Base-by-base conservation (phyloP, 108 stramenopile species). In the Cyclotella cryptica region DNA sequence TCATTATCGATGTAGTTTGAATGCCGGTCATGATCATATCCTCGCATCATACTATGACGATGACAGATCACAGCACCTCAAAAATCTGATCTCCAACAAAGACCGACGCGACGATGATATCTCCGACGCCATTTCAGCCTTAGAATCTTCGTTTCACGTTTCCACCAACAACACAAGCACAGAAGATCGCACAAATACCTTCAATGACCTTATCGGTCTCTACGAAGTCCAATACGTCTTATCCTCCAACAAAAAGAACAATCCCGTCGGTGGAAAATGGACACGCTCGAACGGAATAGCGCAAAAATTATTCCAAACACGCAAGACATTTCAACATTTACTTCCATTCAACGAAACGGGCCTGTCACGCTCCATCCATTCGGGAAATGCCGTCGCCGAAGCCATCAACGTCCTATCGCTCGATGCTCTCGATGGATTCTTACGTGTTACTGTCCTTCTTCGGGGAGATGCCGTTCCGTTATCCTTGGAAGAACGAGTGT, bases 231-330 rank as follows among this genome's bases (percentile, higher is more conserved):
- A 84, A 30, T 75, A 63, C 44, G 87, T 87, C 14, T 22, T 85
- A 22, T 71, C 89, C 11, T 30, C 44, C n/a, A 84, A 67, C 27
- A 69, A 75, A 17, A 79, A 81, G 19, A 87, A 92, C 2, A 90
- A 90, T 75, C 92, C 92, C 11, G 92, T 90, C 22, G 92, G 92
- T 24, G 92, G 92, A 8, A 89, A 89, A 75, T 93, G 92, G 92
- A 90, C 92, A 35, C 85, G 92, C 15, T 59, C 77, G 4, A 84
- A 65, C 21, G 78, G 85, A 45, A 22, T 77, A 1, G 78, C 77
- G 0, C 88, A 89, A 70, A 83, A 80, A 61, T 52, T 93, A 19
- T 77, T 87, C 35, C 42, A 24, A 15, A 85, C 86, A 8, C 17
- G 84, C 51, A 80, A 77, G 24, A 84, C 88, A 0, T 81, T 84